Evolutionary conservation across 164 flowering plant species (phyloP).

Genomic region (Paratinospora sagittata): DNA sequence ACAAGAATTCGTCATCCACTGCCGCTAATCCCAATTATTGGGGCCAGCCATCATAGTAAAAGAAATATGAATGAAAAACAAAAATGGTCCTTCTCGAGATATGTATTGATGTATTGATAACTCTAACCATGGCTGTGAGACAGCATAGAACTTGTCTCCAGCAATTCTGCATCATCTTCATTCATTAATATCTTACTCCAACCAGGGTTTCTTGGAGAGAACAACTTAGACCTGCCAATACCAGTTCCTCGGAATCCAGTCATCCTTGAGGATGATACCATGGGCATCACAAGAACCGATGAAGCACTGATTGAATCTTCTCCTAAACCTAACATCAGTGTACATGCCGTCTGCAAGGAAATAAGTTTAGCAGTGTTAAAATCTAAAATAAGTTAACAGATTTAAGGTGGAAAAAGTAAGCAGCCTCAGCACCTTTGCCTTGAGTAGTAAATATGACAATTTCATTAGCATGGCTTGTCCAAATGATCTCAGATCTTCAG

Average conservation of each 20-base stretch:
- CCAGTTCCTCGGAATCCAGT: conserved; percentile 74
- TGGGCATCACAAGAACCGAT: conserved; percentile 88
- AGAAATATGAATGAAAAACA: neutral
- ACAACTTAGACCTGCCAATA: conserved; percentile 47
- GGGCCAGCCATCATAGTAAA: conserved; percentile 17
- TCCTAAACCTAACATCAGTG: conserved; percentile 66
- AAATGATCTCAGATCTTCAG: conserved; percentile 37
- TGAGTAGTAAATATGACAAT: conserved; percentile 31
- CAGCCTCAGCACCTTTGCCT: conserved; percentile 56
- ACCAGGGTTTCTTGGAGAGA: conserved; percentile 39
- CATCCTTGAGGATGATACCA: conserved; percentile 94
- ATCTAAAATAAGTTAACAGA: neutral
- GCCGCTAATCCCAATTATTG: conserved; percentile 1
- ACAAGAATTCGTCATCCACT: neutral
- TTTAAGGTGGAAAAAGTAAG: neutral
- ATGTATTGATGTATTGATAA: conserved; percentile 6
- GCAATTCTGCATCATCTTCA: conserved; percentile 41
- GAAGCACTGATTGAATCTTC: conserved; percentile 88
- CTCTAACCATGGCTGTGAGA: conserved; percentile 29
- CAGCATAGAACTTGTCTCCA: conserved; percentile 37
- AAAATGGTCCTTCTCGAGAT: conserved; percentile 4
- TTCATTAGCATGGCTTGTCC: conserved; percentile 31
- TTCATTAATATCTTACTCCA: conserved; percentile 57
- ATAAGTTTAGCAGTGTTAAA: conserved; percentile 4
- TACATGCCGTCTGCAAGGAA: conserved; percentile 58